Conservation (phyloP, 352 stramenopile species). For the Pythium diclinum region DNA sequence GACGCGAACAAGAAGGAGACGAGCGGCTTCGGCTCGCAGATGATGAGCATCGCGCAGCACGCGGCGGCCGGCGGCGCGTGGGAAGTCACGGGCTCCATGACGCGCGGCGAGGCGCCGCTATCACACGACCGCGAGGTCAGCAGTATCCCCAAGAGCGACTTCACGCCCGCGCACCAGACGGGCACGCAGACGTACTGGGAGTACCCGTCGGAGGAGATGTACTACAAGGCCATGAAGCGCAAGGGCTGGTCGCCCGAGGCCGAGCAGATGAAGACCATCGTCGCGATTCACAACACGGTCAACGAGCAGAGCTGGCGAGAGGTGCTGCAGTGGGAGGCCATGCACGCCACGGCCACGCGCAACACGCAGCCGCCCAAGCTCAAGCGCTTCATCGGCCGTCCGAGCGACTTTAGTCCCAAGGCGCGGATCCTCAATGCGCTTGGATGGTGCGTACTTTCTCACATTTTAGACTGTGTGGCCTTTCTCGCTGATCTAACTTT, state of each 20-base stretch:
- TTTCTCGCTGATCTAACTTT: background rate
- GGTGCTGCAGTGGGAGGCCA: constrained; percentile 91
- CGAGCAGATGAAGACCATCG: constrained; percentile 93
- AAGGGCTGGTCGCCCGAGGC: constrained; percentile 93
- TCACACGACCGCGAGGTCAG: constrained; percentile 87
- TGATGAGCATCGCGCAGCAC: constrained; percentile 52
- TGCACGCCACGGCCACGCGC: constrained; percentile 17
- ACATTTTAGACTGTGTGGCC: background rate
- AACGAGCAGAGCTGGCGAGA: constrained; percentile 96
- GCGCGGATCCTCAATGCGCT: constrained; percentile 87
- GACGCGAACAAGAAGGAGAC: constrained; percentile 12
- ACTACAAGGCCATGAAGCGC: constrained; percentile 96
- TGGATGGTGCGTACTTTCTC: constrained; percentile 45
- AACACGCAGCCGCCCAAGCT: constrained; percentile 72
- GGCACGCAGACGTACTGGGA: constrained; percentile 84
- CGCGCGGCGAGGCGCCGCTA: constrained; percentile 26
- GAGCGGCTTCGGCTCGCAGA: constrained; percentile 53
- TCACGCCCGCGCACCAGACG: constrained; percentile 63
- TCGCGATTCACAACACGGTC: constrained; percentile 97
- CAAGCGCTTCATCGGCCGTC: constrained; percentile 93
- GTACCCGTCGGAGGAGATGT: constrained; percentile 97
- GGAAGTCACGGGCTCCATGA: constrained; percentile 24
- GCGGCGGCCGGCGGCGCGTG: constrained; percentile 30
- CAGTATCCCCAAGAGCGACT: constrained; percentile 94
- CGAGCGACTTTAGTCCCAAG: constrained; percentile 94